These are phyloP conservation scores for Geotrichum reessii DNA, from an alignment of 1,139 yeast species.

Conservation along the genomic window DNA sequence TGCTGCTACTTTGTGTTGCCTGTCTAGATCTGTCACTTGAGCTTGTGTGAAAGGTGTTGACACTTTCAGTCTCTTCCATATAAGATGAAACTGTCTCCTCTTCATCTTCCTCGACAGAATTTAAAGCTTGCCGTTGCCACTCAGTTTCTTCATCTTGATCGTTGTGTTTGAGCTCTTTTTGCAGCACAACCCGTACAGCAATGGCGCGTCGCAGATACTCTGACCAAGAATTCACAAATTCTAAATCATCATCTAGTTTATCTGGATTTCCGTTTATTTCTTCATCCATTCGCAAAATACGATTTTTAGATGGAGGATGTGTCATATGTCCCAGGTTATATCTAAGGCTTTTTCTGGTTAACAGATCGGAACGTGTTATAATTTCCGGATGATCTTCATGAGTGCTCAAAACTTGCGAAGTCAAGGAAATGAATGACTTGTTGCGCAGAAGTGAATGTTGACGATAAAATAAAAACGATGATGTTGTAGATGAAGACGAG, in stretches of 20 bases:
- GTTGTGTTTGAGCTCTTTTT: slow-evolving; percentile 29
- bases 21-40: background rate
- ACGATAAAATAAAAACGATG: background rate
- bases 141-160: slow-evolving; percentile 19
- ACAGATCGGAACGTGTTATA: slow-evolving; percentile 14
- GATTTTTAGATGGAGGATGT: slow-evolving; percentile 2
- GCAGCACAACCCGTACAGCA: slow-evolving; percentile 32
- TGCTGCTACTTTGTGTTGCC: background rate
- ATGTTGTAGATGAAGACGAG: slow-evolving; percentile 1
- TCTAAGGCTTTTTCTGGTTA: slow-evolving; percentile 1
- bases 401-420: slow-evolving; percentile 6
- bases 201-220: slow-evolving; percentile 33
- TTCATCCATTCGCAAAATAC: slow-evolving; percentile 13
- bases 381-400: slow-evolving; percentile 7
- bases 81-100: slow-evolving; percentile 6
- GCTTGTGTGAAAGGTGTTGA: slow-evolving; percentile 2
- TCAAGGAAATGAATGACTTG: slow-evolving; percentile 11
- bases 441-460: background rate
- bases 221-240: slow-evolving; percentile 36
- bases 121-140: slow-evolving; percentile 1
- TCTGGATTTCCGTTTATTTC: background rate
- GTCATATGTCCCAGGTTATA: slow-evolving; percentile 6
- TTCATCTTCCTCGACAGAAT: slow-evolving; percentile 10
- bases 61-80: slow-evolving; percentile 7
- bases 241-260: slow-evolving; percentile 7